These are phyloP conservation scores for Violaceomyces palustris DNA, from an alignment of 1,284 basidiomycete species.

Conservation along the genomic window DNA sequence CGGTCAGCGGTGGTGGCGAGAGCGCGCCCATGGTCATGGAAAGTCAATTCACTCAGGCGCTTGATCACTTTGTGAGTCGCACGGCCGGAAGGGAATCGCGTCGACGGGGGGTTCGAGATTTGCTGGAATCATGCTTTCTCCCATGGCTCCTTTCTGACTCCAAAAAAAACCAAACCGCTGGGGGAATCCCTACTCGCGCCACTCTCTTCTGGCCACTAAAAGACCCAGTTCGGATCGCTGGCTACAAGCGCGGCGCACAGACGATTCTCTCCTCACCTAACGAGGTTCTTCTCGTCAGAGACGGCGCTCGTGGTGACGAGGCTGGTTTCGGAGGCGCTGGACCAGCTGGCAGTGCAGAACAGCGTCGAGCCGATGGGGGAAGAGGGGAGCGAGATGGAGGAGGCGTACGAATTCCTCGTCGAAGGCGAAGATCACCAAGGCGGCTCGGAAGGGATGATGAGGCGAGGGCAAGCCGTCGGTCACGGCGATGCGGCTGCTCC, in stretches of 20 bases:
- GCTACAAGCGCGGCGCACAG: conserved; percentile 19
- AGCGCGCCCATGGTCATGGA: conserved; percentile 12
- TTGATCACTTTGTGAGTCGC: conserved; percentile 30
- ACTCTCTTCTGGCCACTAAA: too few species aligned
- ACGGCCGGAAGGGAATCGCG: too few species aligned
- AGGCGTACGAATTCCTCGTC: conserved; percentile 30
- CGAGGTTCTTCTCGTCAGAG: conserved; percentile 43
- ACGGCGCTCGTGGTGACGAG: conserved; percentile 21
- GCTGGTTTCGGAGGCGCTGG: conserved; percentile 22
- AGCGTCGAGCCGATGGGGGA: conserved; percentile 37
- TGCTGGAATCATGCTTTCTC: too few species aligned
- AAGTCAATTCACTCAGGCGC: conserved; percentile 46
- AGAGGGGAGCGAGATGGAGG: conserved; percentile 27
- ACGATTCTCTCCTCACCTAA: conserved; percentile 47
- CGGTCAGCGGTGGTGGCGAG: conserved; percentile 1
- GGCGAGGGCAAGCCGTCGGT: conserved; percentile 4
- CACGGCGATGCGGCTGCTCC: background rate
- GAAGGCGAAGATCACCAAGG: conserved; percentile 11
- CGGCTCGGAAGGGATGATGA: background rate
- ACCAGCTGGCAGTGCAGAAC: conserved; percentile 27
- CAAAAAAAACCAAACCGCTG: too few species aligned
- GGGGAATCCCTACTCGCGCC: too few species aligned
- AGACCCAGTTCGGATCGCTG: conserved; percentile 36
- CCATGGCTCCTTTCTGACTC: too few species aligned
- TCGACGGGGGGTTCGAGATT: too few species aligned